Conservation (phyloP, 2,329 filamentous ascomycete species). For the Neonectria hederae region DNA sequence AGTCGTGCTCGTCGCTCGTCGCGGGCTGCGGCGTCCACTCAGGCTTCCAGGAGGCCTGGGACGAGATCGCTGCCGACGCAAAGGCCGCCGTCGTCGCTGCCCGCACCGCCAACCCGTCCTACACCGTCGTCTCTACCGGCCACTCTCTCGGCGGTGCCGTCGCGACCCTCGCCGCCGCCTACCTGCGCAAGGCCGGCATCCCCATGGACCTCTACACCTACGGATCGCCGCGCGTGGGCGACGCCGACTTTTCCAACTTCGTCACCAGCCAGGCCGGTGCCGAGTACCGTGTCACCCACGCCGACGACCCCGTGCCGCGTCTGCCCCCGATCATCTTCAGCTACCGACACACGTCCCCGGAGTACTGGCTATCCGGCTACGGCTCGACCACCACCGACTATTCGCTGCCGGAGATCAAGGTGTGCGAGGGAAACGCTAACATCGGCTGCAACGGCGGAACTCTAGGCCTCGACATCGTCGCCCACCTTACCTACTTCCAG, state of each 20-base stretch:
- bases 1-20: slow-evolving; percentile 42
- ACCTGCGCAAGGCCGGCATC: slow-evolving; percentile 60
- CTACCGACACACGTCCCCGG: slow-evolving; percentile 74
- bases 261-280: slow-evolving; percentile 61
- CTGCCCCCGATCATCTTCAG: slow-evolving; percentile 69
- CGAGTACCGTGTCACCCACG: slow-evolving; percentile 73
- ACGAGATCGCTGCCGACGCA: slow-evolving; percentile 58
- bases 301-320: slow-evolving; percentile 72
- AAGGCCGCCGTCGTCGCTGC: slow-evolving; percentile 56
- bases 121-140: slow-evolving; percentile 67
- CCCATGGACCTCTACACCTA: slow-evolving; percentile 69
- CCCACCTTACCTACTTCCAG: slow-evolving; percentile 62
- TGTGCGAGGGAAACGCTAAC: slow-evolving; percentile 61
- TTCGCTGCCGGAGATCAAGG: slow-evolving; percentile 51
- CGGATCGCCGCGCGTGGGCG: slow-evolving; percentile 73
- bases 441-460: slow-evolving; percentile 62
- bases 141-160: slow-evolving; percentile 76
- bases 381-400: slow-evolving; percentile 48
- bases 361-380: slow-evolving; percentile 69
- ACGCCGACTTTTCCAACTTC: slow-evolving; percentile 62
- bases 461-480: slow-evolving; percentile 52
- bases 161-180: slow-evolving; percentile 66
- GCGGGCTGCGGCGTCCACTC: slow-evolving; percentile 61
- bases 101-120: slow-evolving; percentile 57
- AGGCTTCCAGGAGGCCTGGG: slow-evolving; percentile 70